Conservation (phyloP, 2,329 filamentous ascomycete genomes). For the Chaetomium strumarium region DNA sequence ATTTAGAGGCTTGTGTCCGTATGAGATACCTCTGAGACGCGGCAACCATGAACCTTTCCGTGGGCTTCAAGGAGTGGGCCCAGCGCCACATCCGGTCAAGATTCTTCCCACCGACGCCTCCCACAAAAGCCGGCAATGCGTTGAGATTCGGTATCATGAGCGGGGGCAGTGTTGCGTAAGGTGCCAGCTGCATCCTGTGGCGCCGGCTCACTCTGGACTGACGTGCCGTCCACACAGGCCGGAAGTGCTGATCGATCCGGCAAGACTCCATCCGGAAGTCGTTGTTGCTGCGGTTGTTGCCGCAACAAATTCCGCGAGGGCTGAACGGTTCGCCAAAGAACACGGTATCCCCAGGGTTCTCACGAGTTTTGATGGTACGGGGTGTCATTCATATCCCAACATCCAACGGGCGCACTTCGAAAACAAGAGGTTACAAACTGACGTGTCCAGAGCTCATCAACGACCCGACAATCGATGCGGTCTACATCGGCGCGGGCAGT, state of each 20-base stretch:
- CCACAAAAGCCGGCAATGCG: slow-evolving; percentile 18
- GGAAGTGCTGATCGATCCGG: slow-evolving; percentile 41
- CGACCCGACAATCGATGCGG: slow-evolving; percentile 39
- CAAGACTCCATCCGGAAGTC: slow-evolving; percentile 48
- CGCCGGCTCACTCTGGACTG: background rate
- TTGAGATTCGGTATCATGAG: slow-evolving; percentile 38
- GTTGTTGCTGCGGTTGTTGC: slow-evolving; percentile 48
- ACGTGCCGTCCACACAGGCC: slow-evolving; percentile 27
- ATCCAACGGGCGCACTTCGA: too few species aligned
- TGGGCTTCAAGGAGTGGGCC: too few species aligned
- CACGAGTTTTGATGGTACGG: slow-evolving; percentile 42
- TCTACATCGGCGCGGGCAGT: slow-evolving; percentile 44
- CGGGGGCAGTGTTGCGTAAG: slow-evolving; percentile 35
- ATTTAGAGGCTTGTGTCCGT: too few species aligned
- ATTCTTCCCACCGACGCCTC: background rate
- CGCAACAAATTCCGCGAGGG: slow-evolving; percentile 35
- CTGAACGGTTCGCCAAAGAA: slow-evolving; percentile 46
- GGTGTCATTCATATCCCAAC: background rate
- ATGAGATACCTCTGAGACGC: too few species aligned
- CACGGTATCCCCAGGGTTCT: slow-evolving; percentile 46
- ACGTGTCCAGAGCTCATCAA: slow-evolving; percentile 32
- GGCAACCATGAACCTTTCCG: too few species aligned
- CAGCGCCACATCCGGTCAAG: too few species aligned
- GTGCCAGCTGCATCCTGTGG: slow-evolving; percentile 11
- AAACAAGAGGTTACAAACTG: background rate